Evolutionary conservation across 768 basidiomycete genomes (phyloP), one percentile per base, ranked within the genome.

Genomic region (Lepiota brunneoincarnata): DNA sequence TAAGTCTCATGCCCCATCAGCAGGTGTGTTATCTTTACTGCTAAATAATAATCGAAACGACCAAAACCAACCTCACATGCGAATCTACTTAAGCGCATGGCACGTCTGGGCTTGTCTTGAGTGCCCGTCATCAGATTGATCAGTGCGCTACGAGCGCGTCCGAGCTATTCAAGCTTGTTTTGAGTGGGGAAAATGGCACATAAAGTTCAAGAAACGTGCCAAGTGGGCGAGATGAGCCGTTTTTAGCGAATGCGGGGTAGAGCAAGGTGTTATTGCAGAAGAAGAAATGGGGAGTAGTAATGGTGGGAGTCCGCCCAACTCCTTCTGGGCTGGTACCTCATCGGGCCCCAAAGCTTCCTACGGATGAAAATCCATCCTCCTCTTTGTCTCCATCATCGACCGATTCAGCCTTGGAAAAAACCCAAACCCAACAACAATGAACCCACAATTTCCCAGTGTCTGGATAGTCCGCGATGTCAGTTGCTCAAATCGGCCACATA

Each of bases 91-190:
- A 40, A 97, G 94, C 69, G 89, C 93, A 57, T 99, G 94, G 94
- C 96, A 99, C 71, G 96, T 99, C 65, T 99, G 98, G 67, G 96
- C 96, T 11, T 96, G 97, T 1, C 82, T 99, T n/a, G 96, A 97
- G 1, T 10, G 97, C 97, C 0, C 81, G 82, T 38, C 68, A 78
- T 1, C 96, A 98, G 66, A 98, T 99, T 59, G 80, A 97, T 61
- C 93, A 96, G 59, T 99, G 87, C 65, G 87, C 96, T 2, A 80
- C 82, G 55, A 89, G 86, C 63, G 83, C 85, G 6, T 90, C 89
- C 2, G 93, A 93, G 54, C 77, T 98, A 24, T 98, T 93, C 79
- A 98, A 98, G 69, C 78, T 99, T 65, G 98, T 99, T 93, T 77
- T 98, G 42, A 74, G 80, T 53, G 79, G 76, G 1, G 72, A 71